These are phyloP conservation scores for Fusarium oxysporum DNA, from an alignment of 2,329 filamentous ascomycete genomes.

Conservation along the genomic window DNA sequence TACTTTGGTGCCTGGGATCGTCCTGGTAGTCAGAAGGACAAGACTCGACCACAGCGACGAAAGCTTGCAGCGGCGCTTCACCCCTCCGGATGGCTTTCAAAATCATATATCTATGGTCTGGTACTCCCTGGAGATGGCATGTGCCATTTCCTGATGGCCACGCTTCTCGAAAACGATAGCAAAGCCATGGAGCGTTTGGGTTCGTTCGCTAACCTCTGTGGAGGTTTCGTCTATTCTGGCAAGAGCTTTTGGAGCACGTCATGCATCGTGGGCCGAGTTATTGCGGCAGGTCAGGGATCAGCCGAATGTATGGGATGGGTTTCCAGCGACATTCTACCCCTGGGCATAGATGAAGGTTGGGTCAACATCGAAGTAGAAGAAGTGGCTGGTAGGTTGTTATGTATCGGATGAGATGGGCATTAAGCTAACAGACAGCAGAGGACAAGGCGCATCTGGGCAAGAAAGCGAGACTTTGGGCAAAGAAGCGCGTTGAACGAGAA, in stretches of 20 bases:
- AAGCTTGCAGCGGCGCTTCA: conserved; percentile 69
- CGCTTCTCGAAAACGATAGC: conserved; percentile 73
- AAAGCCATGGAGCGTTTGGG: conserved; percentile 69
- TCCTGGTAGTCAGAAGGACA: conserved; percentile 47
- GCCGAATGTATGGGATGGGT: conserved; percentile 77
- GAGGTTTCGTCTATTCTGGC: conserved; percentile 71
- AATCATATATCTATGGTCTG: conserved; percentile 74
- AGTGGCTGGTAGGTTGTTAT: conserved; percentile 58
- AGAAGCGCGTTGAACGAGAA: conserved; percentile 68
- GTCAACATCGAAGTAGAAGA: conserved; percentile 68
- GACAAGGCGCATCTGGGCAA: conserved; percentile 63
- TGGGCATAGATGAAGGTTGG: conserved; percentile 66
- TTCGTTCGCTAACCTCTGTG: conserved; percentile 70
- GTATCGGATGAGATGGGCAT: neutral
- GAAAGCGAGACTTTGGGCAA: conserved; percentile 71
- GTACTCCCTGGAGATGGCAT: conserved; percentile 73
- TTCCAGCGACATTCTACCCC: conserved; percentile 68
- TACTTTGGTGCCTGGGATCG: conserved; percentile 60
- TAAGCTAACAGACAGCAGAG: conserved; percentile 52
- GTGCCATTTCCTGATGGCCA: conserved; percentile 73
- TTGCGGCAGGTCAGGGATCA: conserved; percentile 71
- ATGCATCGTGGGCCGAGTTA: conserved; percentile 72
- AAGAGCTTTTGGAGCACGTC: conserved; percentile 78
- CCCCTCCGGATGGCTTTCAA: conserved; percentile 73
- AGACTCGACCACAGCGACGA: conserved; percentile 58